Evolutionary conservation across 2,329 filamentous ascomycete species (phyloP).

Genomic region (Aspergillus sp.): DNA sequence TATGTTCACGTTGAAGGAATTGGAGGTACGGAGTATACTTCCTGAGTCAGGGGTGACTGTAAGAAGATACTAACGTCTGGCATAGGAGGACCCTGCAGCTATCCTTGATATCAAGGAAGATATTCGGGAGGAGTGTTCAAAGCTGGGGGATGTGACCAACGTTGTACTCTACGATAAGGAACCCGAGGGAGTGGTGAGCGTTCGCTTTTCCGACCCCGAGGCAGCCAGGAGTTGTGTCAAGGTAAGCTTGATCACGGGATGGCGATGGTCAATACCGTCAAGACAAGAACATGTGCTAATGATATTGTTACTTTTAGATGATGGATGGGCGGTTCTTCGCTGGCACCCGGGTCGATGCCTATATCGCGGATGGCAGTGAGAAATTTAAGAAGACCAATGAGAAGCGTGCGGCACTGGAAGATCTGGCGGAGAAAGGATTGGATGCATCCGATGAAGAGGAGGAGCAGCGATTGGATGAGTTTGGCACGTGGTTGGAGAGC

Average conservation of each 20-base stretch:
- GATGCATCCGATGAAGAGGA: conserved; percentile 49
- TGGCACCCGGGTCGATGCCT: conserved; percentile 70
- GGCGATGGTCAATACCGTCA: neutral
- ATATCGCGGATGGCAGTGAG: conserved; percentile 70
- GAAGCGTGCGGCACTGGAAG: conserved; percentile 46
- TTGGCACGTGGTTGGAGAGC: conserved; percentile 51
- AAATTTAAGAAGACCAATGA: conserved; percentile 68
- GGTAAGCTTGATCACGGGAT: conserved; percentile 33
- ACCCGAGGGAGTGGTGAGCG: conserved; percentile 77
- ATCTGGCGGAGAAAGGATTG: conserved; percentile 50
- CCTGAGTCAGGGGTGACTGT: neutral
- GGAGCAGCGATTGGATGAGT: conserved; percentile 48
- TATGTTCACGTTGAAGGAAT: conserved; percentile 86
- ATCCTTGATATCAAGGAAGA: conserved; percentile 93
- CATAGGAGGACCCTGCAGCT: conserved; percentile 72
- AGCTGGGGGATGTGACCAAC: conserved; percentile 85
- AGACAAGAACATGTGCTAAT: conserved; percentile 15
- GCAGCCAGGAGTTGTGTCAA: conserved; percentile 71
- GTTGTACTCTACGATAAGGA: conserved; percentile 89
- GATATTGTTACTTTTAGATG: conserved; percentile 40
- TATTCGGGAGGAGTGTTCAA: conserved; percentile 83
- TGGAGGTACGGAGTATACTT: conserved; percentile 55
- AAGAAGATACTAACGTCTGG: neutral
- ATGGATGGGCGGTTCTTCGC: conserved; percentile 84
- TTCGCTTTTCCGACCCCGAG: conserved; percentile 74